Evolutionary conservation across 2,329 filamentous ascomycete genomes (phyloP), one percentile per base, ranked within the genome.

Genomic region (Phialophora chinensis): DNA sequence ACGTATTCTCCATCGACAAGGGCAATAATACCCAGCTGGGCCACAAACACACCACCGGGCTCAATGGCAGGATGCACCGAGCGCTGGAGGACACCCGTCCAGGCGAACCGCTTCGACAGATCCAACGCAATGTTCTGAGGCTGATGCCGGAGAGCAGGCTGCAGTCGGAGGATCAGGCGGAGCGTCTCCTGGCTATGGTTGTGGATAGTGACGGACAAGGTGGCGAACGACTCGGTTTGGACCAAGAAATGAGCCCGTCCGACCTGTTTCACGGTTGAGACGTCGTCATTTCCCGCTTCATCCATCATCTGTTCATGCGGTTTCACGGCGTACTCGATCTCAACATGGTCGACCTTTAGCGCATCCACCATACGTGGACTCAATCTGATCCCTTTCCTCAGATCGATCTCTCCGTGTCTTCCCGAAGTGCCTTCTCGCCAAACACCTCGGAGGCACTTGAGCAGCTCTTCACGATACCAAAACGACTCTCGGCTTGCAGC

Each of bases 401-500:
- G 80, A 74, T 96, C 92, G 60, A 97, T 85, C 1, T 82, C 83
- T 2, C 93, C 93, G 54, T 81, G 79, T 47, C 90, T 84, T 1
- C 80, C 80, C 72, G 81, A 79, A 0, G 87, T 87, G 17, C 81
- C 79, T 71, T 88, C 86, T 63, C 82, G 86, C 93, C 93, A 97
- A 0, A 84, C 86, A 0, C 90, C 92, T 29, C 83, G 84, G 10
- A 97, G 79, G 50, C 84, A 83, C 66, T 90, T 88, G 2, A 97
- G 84, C 1, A 97, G 85, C 74, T 87, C 88, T 76, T 96, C 91
- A 17, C 93, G 87, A 77, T 92, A 97, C 93, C 93, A 97, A 76
- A 97, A 97, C 0, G 89, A 88, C 79, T 97, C 92, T 60, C 93
- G 85, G 67, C 85, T 90, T 12, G 88, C 86, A 38, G 91, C 87